Evolutionary conservation across 371 early-diverging fungal genomes (phyloP).

Genomic region (Circinella minor): DNA sequence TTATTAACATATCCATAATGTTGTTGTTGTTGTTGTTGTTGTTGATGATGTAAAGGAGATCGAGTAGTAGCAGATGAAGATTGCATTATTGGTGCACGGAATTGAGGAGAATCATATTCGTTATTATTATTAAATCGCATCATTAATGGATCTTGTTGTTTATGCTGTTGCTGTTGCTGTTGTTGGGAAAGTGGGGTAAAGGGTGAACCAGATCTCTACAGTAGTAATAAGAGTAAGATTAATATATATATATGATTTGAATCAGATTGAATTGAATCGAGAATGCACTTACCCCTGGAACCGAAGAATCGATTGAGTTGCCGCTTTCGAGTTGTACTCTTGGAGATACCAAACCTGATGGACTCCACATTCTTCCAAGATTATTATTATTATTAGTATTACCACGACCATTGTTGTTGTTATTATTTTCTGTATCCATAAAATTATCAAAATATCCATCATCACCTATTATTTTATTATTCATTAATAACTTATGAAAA

Average conservation of each 20-base stretch:
- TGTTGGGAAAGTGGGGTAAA: constrained; percentile 15
- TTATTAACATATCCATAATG: not conserved
- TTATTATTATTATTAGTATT: not conserved
- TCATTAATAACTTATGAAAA: not conserved
- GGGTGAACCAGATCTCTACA: constrained; percentile 10
- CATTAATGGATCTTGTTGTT: constrained; percentile 16
- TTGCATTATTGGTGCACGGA: constrained; percentile 8
- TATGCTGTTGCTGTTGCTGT: not conserved
- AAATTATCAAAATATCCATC: constrained; percentile 15
- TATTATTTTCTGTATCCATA: not conserved
- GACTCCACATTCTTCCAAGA: constrained; percentile 15
- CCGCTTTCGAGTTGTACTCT: constrained; percentile 4
- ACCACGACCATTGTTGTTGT: not conserved
- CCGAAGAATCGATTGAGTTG: constrained; percentile 6
- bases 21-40: not conserved
- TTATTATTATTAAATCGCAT: constrained; percentile 12
- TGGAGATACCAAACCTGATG: constrained; percentile 1
- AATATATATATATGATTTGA: too few relatives aligned
- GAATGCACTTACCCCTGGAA: constrained; percentile 7
- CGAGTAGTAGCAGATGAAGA: constrained; percentile 16
- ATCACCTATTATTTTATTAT: not conserved
- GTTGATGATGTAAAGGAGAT: constrained; percentile 1
- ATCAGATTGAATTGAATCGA: too few relatives aligned
- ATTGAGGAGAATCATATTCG: not conserved
- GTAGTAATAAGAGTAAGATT: not conserved